Evolutionary conservation across 768 basidiomycete genomes (phyloP), one percentile per base, ranked within the genome.

Genomic region (Tulasnella sp.): DNA sequence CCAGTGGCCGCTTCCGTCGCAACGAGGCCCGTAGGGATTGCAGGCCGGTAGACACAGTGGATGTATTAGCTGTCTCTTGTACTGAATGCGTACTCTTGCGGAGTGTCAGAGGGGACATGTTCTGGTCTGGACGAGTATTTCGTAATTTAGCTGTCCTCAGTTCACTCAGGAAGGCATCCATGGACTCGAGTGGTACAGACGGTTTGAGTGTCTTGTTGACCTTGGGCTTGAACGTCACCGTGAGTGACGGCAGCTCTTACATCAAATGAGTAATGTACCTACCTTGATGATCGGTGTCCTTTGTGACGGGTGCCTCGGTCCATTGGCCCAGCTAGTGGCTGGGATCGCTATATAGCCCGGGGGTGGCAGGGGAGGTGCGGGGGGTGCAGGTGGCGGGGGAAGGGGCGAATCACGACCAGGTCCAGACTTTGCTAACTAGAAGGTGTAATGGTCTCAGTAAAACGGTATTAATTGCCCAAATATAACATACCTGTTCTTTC

Each of bases 91-190:
- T 14, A 9, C 31, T 45, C 29, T 57, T 37, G 35, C 55, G 25
- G 19, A 3, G 55, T 54, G 12, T 39, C 29, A 6, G 52, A 40
- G 32, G 52, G 42, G n/a, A 54, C n/a, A 29, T 15, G 37, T n/a
- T 14, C 36, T 29, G 36, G 2, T 29, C 52, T 21, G 52, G 29
- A n/a, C 36, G 42, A 6, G 35, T 49, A 43, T 39, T 43, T 4
- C 42, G 40, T 27, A 57, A 32, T 39, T 57, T 57, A 37, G 37
- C 42, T 6, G 42, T 57, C 29, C 48, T 57, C 29, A 57, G 42
- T 34, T 57, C 55, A 17, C 42, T 45, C 11, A 57, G 42, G 55
- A 57, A 57, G 23, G 45, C 37, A 17, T 57, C 55, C 55, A 57
- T 57, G 3, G 55, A 49, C 35, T 45, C 55, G 11, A 43, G 31